These are phyloP conservation scores for Colletotrichum tabaci DNA, from an alignment of 2,329 filamentous ascomycete genomes.

Conservation along the genomic window DNA sequence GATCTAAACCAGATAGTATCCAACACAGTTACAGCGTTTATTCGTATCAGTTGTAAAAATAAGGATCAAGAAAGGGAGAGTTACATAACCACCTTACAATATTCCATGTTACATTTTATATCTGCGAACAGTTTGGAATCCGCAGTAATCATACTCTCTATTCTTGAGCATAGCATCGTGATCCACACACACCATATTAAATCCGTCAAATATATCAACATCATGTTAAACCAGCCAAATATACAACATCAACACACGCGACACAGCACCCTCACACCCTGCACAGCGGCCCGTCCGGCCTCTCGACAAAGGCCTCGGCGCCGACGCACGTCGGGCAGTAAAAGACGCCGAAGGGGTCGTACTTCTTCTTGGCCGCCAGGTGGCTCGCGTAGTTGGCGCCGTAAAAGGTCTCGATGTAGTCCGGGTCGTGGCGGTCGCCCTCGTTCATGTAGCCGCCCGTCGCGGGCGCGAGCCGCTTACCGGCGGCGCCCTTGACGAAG, in stretches of 20 bases:
- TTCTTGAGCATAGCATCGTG: too few relatives aligned
- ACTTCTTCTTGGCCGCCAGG: conserved; percentile 51
- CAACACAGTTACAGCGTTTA: too few relatives aligned
- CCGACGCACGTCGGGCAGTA: conserved; percentile 58
- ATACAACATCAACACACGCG: too few relatives aligned
- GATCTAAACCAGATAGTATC: too few relatives aligned
- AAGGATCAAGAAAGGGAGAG: too few relatives aligned
- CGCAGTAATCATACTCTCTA: fast-evolving
- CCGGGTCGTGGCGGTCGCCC: conserved; percentile 53
- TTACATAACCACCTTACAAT: too few relatives aligned
- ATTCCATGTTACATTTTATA: too few relatives aligned
- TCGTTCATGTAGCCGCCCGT: conserved; percentile 62
- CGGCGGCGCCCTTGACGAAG: conserved; percentile 48
- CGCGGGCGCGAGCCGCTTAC: conserved; percentile 54
- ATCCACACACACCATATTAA: too few relatives aligned
- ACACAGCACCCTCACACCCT: not conserved
- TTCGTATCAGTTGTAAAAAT: too few relatives aligned
- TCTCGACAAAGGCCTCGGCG: conserved; percentile 50
- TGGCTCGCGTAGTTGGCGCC: conserved; percentile 51
- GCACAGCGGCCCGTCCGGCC: conserved; percentile 45
- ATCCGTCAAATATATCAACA: too few relatives aligned
- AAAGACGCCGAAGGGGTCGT: conserved; percentile 52
- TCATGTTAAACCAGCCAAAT: too few relatives aligned
- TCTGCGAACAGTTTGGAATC: too few relatives aligned
- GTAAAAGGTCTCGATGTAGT: conserved; percentile 53